Percentiles rank a stretch among this genome's conserved stretches.
phyloP scores from a whole-genome alignment of 2,329 filamentous ascomycete species.

The Dothistroma pini region DNA sequence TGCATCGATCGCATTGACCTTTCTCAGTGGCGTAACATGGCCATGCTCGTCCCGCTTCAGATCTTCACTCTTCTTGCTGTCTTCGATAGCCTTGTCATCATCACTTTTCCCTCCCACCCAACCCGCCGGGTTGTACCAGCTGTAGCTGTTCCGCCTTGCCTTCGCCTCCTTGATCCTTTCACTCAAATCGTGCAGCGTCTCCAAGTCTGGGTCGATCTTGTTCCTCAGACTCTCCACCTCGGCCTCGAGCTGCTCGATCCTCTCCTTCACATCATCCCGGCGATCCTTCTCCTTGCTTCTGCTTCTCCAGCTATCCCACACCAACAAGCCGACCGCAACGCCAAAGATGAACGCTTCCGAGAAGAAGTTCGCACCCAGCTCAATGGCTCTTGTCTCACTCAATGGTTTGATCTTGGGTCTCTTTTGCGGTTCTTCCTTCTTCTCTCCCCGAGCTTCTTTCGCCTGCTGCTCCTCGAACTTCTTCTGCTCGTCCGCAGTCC shows the following conservation, averaged over 20 bases:
- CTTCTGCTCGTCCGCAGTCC: constrained; percentile 57
- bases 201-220: constrained; percentile 33
- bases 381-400: constrained; percentile 64
- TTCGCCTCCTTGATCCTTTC: constrained; percentile 32
- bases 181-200: constrained; percentile 38
- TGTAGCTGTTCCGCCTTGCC: constrained; percentile 22
- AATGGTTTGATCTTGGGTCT: constrained; percentile 57
- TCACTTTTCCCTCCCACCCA: constrained; percentile 18
- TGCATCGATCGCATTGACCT: constrained; percentile 6
- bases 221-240: constrained; percentile 39
- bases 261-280: constrained; percentile 58
- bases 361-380: constrained; percentile 66
- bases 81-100: constrained; percentile 5
- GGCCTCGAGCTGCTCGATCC: constrained; percentile 55
- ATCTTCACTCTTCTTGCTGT: background rate
- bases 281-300: constrained; percentile 58
- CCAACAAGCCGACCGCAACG: constrained; percentile 59
- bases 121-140: constrained; percentile 30
- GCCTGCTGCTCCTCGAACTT: constrained; percentile 52
- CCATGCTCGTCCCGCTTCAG: background rate
- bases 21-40: constrained; percentile 4
- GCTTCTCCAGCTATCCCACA: constrained; percentile 60
- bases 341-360: constrained; percentile 64
- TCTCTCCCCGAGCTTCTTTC: constrained; percentile 37
- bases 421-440: constrained; percentile 40